Base-by-base conservation (phyloP, 129 eudicot species). In the Tanacetum coccineum region DNA sequence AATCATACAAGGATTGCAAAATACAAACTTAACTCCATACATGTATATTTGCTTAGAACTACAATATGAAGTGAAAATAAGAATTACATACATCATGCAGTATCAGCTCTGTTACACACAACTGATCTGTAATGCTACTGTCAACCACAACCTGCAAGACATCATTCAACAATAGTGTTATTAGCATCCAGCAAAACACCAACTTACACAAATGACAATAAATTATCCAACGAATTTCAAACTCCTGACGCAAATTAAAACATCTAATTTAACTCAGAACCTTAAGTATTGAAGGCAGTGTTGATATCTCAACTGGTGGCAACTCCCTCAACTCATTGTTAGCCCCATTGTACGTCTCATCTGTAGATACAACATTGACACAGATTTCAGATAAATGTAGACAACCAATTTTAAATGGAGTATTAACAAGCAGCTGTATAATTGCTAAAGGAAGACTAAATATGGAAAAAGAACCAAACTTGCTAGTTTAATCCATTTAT, bases 261-360 rank as follows among this genome's bases (percentile, higher is more conserved):
- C 14, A 3, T 47, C 42, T 68, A 58, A 30, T 74, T 12, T 67
- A 42, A 70, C 53, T 67, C 36, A 21, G 64, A 70, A 92, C 98
- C 95, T 92, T 92, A 20, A 85, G 86, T 71, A 92, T 81, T 76
- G 84, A 81, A 22, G 95, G 91, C 44, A 92, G 95, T 54, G 95
- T 80, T 47, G 96, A 84, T 26, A 92, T 79, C 81, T 92, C 98
- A 74, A 92, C 98, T 6, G 95, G 84, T 66, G 98, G 98, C 68
- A 92, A 81, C 87, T 88, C 98, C 81, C 91, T 79, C 76, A 92
- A 64, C 78, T 85, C 96, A 76, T 72, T 82, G 76, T 80, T 80
- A 72, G 81, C 80, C 62, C 81, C 82, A 67, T 75, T 49, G 69
- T 80, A 85, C 40, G 91, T 70, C 44, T 88, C 96, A 79, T 72